Percentiles rank a stretch among this genome's conserved stretches.
phyloP scores from a whole-genome alignment of 495 filamentous ascomycete genomes.

The Amniculicola lignicola region DNA sequence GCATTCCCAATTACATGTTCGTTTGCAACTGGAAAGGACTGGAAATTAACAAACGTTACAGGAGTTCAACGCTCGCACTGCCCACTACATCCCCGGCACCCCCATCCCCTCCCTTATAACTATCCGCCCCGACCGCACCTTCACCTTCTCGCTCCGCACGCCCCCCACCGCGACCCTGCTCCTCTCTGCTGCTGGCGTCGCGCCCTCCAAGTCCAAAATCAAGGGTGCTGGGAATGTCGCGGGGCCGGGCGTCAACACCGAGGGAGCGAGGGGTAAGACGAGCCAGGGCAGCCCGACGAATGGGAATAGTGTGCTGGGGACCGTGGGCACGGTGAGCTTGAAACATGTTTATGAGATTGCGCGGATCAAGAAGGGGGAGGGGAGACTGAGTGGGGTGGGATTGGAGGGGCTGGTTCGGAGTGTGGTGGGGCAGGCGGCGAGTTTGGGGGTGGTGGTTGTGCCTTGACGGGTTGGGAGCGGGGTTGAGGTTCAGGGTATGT shows the following conservation, averaged over 20 bases:
- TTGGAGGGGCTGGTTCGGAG: slow-evolving; percentile 79
- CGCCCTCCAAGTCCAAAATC: slow-evolving; percentile 70
- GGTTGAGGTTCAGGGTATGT: too few species aligned
- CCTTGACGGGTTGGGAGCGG: too few species aligned
- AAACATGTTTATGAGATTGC: slow-evolving; percentile 99
- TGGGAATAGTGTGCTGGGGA: slow-evolving; percentile 70
- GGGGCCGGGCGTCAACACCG: slow-evolving; percentile 38
- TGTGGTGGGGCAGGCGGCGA: slow-evolving; percentile 83
- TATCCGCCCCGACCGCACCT: slow-evolving; percentile 88
- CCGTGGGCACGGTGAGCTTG: slow-evolving; percentile 74
- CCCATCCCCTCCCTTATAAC: slow-evolving; percentile 88
- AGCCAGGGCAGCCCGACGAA: slow-evolving; percentile 25
- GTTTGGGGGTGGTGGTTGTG: slow-evolving; percentile 78
- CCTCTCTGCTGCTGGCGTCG: slow-evolving; percentile 74
- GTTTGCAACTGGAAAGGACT: too few species aligned
- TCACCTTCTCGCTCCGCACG: slow-evolving; percentile 89
- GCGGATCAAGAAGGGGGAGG: slow-evolving; percentile 84
- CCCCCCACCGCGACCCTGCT: slow-evolving; percentile 87
- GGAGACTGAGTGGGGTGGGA: slow-evolving; percentile 72
- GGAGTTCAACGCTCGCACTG: slow-evolving; percentile 97
- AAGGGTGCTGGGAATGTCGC: slow-evolving; percentile 62
- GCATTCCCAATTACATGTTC: too few species aligned
- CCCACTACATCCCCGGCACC: slow-evolving; percentile 76
- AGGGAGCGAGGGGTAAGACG: slow-evolving; percentile 30
- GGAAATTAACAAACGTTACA: slow-evolving; percentile 45